These are phyloP conservation scores for Teratosphaeriaceae sp. DNA, from an alignment of 2,329 filamentous ascomycete genomes.

Conservation along the genomic window DNA sequence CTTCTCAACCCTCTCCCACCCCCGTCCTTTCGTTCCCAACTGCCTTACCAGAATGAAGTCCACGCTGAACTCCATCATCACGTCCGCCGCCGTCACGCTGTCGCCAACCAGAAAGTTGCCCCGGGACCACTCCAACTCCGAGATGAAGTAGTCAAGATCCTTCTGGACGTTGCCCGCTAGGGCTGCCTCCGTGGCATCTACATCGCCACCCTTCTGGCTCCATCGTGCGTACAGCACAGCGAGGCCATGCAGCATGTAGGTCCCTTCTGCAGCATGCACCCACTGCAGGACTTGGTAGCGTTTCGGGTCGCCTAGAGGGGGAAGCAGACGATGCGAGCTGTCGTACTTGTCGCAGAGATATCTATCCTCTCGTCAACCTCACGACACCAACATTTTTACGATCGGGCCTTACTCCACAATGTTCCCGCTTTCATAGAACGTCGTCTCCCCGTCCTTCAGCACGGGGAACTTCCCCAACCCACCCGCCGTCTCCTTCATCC, in stretches of 20 bases:
- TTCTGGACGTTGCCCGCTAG: constrained; percentile 39
- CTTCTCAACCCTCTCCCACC: constrained; percentile 28
- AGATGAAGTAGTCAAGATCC: constrained; percentile 41
- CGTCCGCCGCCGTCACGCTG: constrained; percentile 27
- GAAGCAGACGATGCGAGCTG: constrained; percentile 31
- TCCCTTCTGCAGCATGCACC: constrained; percentile 43
- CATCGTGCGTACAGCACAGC: constrained; percentile 40
- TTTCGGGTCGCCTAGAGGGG: constrained; percentile 26
- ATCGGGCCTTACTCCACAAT: constrained; percentile 37
- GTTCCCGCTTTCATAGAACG: constrained; percentile 39
- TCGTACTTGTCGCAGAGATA: constrained; percentile 45
- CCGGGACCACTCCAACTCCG: constrained; percentile 32
- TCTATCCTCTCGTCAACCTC: constrained; percentile 19
- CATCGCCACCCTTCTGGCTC: constrained; percentile 33
- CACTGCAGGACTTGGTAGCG: constrained; percentile 36
- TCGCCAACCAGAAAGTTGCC: constrained; percentile 38
- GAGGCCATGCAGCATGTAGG: constrained; percentile 40
- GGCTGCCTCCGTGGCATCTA: constrained; percentile 31
- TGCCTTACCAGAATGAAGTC: constrained; percentile 35
- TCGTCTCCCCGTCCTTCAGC: constrained; percentile 36
- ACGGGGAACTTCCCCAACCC: constrained; percentile 43
- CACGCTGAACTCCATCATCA: constrained; percentile 29
- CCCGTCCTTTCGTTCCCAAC: constrained; percentile 32
- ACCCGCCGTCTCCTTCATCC: constrained; percentile 36
- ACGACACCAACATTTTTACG: not conserved